Percentiles rank a stretch among this genome's conserved stretches.
phyloP scores from a whole-genome alignment of 2,329 filamentous ascomycete genomes.

The Chaetomium globosum region DNA sequence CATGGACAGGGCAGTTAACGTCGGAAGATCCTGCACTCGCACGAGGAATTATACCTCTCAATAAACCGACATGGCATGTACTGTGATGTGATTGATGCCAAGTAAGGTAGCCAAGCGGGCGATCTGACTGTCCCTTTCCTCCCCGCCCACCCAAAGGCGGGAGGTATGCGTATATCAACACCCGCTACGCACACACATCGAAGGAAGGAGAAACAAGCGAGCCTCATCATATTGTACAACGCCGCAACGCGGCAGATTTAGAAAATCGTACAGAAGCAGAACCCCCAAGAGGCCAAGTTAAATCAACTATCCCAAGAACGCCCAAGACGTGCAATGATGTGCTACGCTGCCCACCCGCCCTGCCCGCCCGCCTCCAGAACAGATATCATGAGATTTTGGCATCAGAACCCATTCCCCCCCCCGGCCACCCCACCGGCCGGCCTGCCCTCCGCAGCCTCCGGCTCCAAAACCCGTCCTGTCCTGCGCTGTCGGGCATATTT shows the following conservation, averaged over 20 bases:
- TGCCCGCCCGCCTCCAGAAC: not conserved
- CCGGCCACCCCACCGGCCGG: not conserved
- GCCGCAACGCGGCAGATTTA: not conserved
- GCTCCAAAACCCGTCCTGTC: too few species aligned
- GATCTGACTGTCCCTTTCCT: not conserved
- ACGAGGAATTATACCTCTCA: conserved; percentile 32
- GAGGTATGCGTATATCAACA: not conserved
- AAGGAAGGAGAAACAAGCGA: not conserved
- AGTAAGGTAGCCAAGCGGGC: not conserved
- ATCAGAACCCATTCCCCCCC: conserved; percentile 4
- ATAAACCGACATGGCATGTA: conserved; percentile 18
- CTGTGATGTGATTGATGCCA: not conserved
- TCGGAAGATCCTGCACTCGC: conserved; percentile 33
- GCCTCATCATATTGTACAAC: not conserved
- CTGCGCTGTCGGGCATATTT: not conserved
- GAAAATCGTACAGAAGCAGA: not conserved
- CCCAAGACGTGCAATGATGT: conserved; percentile 10
- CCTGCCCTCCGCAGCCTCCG: not conserved
- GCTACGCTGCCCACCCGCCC: conserved; percentile 6
- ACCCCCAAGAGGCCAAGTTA: not conserved
- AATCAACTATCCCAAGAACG: conserved; percentile 16
- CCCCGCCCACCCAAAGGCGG: not conserved
- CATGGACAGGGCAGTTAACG: conserved; percentile 33
- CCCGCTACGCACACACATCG: too few species aligned
- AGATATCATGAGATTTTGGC: conserved; percentile 13